Evolutionary conservation across 352 stramenopile species (phyloP).

Genomic region (Pythium insidiosum): DNA sequence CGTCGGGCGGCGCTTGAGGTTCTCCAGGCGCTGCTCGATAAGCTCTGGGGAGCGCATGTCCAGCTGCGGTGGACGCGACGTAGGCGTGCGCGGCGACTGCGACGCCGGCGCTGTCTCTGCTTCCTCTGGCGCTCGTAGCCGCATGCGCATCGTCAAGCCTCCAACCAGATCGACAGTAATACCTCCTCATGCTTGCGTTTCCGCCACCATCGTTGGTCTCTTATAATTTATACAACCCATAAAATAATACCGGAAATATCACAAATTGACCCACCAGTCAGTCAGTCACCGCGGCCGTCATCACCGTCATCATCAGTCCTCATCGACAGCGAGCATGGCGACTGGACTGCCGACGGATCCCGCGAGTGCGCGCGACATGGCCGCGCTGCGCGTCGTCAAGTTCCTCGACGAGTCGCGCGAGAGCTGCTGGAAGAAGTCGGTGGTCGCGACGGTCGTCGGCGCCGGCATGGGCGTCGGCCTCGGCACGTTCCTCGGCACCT

Average conservation of each 20-base stretch:
- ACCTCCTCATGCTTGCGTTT: too few relatives aligned
- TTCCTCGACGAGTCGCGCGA: slow-evolving; percentile 78
- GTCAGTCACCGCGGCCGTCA: too few relatives aligned
- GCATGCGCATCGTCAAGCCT: slow-evolving; percentile 55
- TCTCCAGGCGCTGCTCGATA: slow-evolving; percentile 80
- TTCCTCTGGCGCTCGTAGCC: slow-evolving; percentile 58
- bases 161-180: too few relatives aligned
- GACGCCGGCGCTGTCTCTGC: slow-evolving; percentile 16
- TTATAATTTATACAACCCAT: too few relatives aligned
- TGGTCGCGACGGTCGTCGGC: slow-evolving; percentile 62
- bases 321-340: background rate
- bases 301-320: background rate
- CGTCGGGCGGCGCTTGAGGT: slow-evolving; percentile 69
- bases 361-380: slow-evolving; percentile 26
- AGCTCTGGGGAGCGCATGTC: slow-evolving; percentile 74
- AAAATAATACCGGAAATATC: too few relatives aligned
- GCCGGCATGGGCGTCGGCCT: slow-evolving; percentile 73
- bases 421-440: slow-evolving; percentile 80
- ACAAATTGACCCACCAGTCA: too few relatives aligned
- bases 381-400: slow-evolving; percentile 39
- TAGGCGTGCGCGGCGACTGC: slow-evolving; percentile 7
- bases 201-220: too few relatives aligned
- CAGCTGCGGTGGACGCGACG: slow-evolving; percentile 30
- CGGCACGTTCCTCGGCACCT: slow-evolving; percentile 82
- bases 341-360: too few relatives aligned